Base-by-base conservation (phyloP, 2,329 filamentous ascomycete genomes). In the Tolypocladium sp. region DNA sequence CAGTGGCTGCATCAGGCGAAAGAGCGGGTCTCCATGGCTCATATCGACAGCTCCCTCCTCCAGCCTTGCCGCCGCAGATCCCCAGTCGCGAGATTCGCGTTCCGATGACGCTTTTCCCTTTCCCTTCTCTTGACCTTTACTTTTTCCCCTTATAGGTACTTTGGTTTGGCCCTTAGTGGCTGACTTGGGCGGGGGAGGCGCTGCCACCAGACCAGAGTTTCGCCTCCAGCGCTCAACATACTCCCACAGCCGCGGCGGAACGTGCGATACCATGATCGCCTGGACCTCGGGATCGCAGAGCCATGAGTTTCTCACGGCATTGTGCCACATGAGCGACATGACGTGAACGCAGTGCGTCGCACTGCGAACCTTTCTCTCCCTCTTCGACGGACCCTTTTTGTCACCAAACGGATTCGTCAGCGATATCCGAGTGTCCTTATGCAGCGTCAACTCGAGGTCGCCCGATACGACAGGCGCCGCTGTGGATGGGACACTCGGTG, bases 311-410 rank as follows among this genome's bases (percentile, higher is more conserved):
- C 90, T 85, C 17, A 94, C 74, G 0, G 90, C 84, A 69, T 97
- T 97, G 70, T 97, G 92, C 81, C 89, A 97, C 61, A 99, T 81
- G 20, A 99, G 77, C 57, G 86, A 84, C 70, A 95, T 87, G 2
- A 97, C 92, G 72, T 99, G 94, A 65, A 96, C 81, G 65, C 90
- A 90, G 72, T 99, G 94, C 0, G 91, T 92, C 4, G 86, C 81
- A 40, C 87, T 82, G 33, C 94, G 83, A 59, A 93, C 89, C 61
- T 86, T 83, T 57, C 91, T 85, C 69, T 97, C 91, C 35, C 89
- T 84, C 73, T 96, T 96, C 3, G 90, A 89, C 0, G 90, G 89
- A 0, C 91, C 92, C 69, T 93, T 96, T 73, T 91, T 96, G 22
- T 78, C 77, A 27, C 84, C 84, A 52, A 83, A 77, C 0, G 82